These are phyloP conservation scores for Escallonia herrerae DNA, from an alignment of 129 eudicot genomes.

Conservation along the genomic window DNA sequence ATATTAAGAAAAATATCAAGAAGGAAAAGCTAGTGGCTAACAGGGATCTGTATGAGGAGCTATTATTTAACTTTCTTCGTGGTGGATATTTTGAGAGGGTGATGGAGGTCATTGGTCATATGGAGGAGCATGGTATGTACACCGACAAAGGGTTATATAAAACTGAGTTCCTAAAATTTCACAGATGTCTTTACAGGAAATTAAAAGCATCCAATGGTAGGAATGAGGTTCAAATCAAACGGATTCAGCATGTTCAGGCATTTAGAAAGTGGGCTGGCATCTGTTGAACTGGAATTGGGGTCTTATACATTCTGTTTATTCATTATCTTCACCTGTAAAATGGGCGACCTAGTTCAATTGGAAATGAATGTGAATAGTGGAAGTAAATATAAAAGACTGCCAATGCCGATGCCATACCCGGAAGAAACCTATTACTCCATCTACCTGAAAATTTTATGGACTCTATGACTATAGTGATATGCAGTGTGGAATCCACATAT, in stretches of 20 bases:
- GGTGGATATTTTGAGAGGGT: constrained; percentile 98
- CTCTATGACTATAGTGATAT: too few species aligned
- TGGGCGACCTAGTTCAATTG: too few species aligned
- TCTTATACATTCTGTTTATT: too few species aligned
- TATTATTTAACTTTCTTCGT: constrained; percentile 51
- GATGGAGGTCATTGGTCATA: constrained; percentile 63
- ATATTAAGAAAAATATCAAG: constrained; percentile 51
- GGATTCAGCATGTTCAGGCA: constrained; percentile 66
- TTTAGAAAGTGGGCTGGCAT: constrained; percentile 67
- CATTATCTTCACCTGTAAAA: too few species aligned
- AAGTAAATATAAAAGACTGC: too few species aligned
- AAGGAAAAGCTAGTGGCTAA: constrained; percentile 19
- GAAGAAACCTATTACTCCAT: too few species aligned
- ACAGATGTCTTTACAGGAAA: constrained; percentile 60
- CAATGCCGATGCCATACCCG: too few species aligned
- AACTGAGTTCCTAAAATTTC: constrained; percentile 57
- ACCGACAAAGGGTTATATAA: constrained; percentile 61
- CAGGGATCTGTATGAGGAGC: constrained; percentile 64
- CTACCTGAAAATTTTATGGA: too few species aligned
- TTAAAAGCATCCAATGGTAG: constrained; percentile 40
- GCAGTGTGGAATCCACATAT: too few species aligned
- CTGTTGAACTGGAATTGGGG: constrained; percentile 11
- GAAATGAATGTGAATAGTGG: too few species aligned
- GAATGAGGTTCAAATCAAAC: constrained; percentile 59
- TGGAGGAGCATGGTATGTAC: constrained; percentile 54